Evolutionary conservation across 164 flowering plant species (phyloP).

Genomic region (Stephania yunnanensis): DNA sequence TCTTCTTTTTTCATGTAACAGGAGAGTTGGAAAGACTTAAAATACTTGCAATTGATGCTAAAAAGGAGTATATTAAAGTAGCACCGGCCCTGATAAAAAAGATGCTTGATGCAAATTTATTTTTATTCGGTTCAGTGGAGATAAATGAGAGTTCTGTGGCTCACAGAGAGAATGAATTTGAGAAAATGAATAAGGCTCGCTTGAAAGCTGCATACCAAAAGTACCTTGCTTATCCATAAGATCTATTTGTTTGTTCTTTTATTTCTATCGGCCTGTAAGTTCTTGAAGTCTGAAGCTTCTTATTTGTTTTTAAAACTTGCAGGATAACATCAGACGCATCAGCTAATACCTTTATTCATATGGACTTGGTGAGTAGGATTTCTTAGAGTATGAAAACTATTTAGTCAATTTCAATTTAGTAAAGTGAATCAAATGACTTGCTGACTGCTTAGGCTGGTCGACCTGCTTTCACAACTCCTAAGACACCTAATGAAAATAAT

Average conservation of each 20-base stretch:
- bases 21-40: slow-evolving; percentile 59
- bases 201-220: slow-evolving; percentile 50
- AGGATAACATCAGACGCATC: slow-evolving; percentile 48
- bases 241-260: not conserved
- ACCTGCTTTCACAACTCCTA: not conserved
- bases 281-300: not conserved
- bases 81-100: slow-evolving; percentile 50
- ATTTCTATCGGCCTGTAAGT: not conserved
- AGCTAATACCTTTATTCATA: slow-evolving; percentile 51
- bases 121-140: slow-evolving; percentile 71
- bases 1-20: slow-evolving; percentile 18
- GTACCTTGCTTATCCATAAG: slow-evolving; percentile 28
- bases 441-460: no score
- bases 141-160: slow-evolving; percentile 39
- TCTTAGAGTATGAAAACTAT: not conserved
- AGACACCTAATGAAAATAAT: not conserved
- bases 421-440: not conserved
- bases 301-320: slow-evolving; percentile 12
- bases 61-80: slow-evolving; percentile 32
- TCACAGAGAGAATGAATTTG: slow-evolving; percentile 50
- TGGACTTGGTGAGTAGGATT: slow-evolving; percentile 62
- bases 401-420: not conserved
- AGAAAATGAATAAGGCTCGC: slow-evolving; percentile 45
- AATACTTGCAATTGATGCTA: slow-evolving; percentile 43
- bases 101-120: slow-evolving; percentile 65